Conservation (phyloP, 108 stramenopile species). For the Pseudonitzschia pungens region DNA sequence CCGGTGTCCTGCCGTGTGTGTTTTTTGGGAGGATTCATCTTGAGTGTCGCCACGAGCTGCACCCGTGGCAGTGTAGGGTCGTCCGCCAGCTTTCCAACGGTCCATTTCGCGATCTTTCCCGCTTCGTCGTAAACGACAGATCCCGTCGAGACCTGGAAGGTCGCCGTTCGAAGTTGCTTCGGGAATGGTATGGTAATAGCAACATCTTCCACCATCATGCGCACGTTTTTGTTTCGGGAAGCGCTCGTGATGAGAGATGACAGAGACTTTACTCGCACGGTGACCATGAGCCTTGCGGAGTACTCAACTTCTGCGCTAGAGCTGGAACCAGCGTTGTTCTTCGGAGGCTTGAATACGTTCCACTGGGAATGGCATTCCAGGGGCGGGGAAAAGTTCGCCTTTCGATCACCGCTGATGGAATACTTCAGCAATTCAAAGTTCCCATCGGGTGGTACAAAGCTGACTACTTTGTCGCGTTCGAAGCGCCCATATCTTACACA, state of each 20-base stretch:
- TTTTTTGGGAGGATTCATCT: conserved; percentile 32
- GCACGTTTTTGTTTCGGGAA: conserved; percentile 63
- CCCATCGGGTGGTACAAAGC: conserved; percentile 99
- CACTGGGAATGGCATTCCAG: conserved; percentile 80
- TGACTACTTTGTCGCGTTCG: conserved; percentile 90
- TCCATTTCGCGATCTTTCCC: conserved; percentile 95
- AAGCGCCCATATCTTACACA: conserved; percentile 95
- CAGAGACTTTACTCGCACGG: conserved; percentile 59
- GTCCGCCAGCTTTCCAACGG: conserved; percentile 82
- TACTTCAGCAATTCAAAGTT: conserved; percentile 97
- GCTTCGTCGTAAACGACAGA: conserved; percentile 93
- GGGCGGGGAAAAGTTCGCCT: conserved; percentile 63
- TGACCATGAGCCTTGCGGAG: conserved; percentile 55
- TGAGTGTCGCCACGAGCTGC: conserved; percentile 29
- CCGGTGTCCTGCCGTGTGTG: not conserved
- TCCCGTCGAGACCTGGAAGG: conserved; percentile 78
- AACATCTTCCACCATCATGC: conserved; percentile 86
- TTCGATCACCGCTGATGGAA: conserved; percentile 57
- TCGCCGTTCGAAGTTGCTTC: conserved; percentile 78
- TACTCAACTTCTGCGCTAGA: not conserved
- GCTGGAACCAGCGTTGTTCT: conserved; percentile 13
- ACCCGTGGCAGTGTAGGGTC: conserved; percentile 24
- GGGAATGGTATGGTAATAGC: conserved; percentile 93
- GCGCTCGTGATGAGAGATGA: conserved; percentile 63
- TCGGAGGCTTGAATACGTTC: conserved; percentile 40